Conservation (phyloP, 208 protist species). For the Crithidia fasciculata region DNA sequence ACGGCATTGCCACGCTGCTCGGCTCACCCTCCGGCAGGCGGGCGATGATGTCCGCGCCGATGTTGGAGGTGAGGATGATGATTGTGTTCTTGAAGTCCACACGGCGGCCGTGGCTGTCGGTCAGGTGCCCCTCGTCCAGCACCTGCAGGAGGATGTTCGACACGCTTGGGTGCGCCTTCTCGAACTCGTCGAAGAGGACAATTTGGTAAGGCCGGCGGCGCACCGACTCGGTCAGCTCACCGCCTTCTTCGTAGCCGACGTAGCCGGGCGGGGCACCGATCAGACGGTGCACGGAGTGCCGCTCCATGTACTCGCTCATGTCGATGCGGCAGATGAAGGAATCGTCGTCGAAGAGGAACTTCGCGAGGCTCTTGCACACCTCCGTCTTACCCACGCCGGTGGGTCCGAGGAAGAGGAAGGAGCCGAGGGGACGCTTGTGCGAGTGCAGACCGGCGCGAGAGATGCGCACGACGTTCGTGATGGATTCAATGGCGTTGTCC, state of each 20-base stretch:
- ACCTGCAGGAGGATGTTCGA: constrained; percentile 98
- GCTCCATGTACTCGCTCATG: constrained; percentile 99
- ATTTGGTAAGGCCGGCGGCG: constrained; percentile 96
- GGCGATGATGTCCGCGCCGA: constrained; percentile 91
- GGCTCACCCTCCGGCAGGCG: constrained; percentile 63
- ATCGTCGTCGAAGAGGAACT: constrained; percentile 97
- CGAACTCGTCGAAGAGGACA: constrained; percentile 98
- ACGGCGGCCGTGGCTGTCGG: constrained; percentile 95
- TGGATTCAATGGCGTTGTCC: constrained; percentile 94
- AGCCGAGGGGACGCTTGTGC: constrained; percentile 92
- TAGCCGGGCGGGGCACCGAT: constrained; percentile 98
- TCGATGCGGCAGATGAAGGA: constrained; percentile 97
- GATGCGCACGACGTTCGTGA: constrained; percentile 96
- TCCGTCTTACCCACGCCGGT: constrained; percentile 98
- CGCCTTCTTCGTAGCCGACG: constrained; percentile 98
- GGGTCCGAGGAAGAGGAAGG: constrained; percentile 97
- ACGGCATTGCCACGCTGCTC: constrained; percentile 51
- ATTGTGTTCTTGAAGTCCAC: constrained; percentile 98
- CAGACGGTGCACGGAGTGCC: constrained; percentile 94
- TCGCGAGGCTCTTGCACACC: constrained; percentile 95
- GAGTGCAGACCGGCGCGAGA: constrained; percentile 94
- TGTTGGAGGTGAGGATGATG: constrained; percentile 97
- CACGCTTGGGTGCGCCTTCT: constrained; percentile 98
- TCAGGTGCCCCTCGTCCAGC: constrained; percentile 98
- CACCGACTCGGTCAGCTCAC: constrained; percentile 98